Percentiles rank a stretch among this genome's conserved stretches.
Evolutionary conservation across 2,329 filamentous ascomycete species (phyloP).

Genomic region (Didymosphaeria variabile): DNA sequence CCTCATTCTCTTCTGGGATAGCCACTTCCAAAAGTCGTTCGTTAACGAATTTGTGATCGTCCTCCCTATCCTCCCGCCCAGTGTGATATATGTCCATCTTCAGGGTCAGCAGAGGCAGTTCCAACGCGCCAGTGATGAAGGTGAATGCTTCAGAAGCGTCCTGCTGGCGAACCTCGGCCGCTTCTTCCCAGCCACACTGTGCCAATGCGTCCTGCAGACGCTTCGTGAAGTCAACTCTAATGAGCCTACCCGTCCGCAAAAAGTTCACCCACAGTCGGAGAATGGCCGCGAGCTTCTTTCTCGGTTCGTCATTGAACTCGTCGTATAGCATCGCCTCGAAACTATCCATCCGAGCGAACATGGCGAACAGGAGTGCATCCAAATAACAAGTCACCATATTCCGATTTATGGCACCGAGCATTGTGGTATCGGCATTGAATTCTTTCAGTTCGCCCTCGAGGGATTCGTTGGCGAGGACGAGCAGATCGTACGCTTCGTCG

Average conservation of each 20-base stretch:
- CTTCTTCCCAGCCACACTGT: slow-evolving; percentile 89
- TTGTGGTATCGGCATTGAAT: slow-evolving; percentile 74
- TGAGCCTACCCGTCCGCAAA: slow-evolving; percentile 82
- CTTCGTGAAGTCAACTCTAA: slow-evolving; percentile 84
- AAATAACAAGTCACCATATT: slow-evolving; percentile 92
- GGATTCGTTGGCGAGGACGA: slow-evolving; percentile 81
- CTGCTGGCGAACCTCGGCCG: slow-evolving; percentile 80
- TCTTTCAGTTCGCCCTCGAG: slow-evolving; percentile 79
- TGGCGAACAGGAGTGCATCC: slow-evolving; percentile 89
- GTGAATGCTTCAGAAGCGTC: slow-evolving; percentile 96
- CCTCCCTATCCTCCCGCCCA: slow-evolving; percentile 80
- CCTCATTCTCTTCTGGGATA: slow-evolving; percentile 74
- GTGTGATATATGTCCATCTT: slow-evolving; percentile 96
- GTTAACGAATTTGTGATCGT: slow-evolving; percentile 94
- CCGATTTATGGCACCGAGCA: slow-evolving; percentile 88
- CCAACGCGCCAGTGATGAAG: slow-evolving; percentile 89
- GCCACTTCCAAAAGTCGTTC: slow-evolving; percentile 91
- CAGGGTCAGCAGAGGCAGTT: slow-evolving; percentile 85
- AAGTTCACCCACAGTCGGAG: slow-evolving; percentile 94
- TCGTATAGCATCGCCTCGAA: slow-evolving; percentile 93
- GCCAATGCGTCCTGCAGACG: slow-evolving; percentile 83
- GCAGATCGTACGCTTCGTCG: slow-evolving; percentile 77
- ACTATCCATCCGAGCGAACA: slow-evolving; percentile 89
- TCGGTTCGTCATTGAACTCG: slow-evolving; percentile 75
- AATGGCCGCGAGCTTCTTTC: slow-evolving; percentile 77